Percentiles rank a stretch among this genome's conserved stretches.
These are phyloP conservation scores for Aplosporella prunicola DNA, from an alignment of 2,329 filamentous ascomycete genomes.

Conservation along the genomic window DNA sequence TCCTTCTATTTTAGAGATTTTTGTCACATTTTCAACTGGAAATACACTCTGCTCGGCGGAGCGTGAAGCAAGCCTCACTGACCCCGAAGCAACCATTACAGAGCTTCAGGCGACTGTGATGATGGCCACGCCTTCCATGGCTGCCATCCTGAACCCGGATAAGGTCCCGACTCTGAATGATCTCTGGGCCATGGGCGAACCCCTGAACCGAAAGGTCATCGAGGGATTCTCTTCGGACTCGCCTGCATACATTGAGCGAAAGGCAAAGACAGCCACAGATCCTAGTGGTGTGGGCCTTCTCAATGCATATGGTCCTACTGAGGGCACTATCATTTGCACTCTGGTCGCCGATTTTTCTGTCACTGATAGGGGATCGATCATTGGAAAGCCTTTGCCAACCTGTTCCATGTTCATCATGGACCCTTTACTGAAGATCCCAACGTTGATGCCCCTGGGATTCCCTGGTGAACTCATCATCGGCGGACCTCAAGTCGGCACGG, in stretches of 20 bases:
- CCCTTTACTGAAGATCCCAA: constrained; percentile 24
- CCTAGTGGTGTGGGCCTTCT: constrained; percentile 51
- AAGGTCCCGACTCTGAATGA: constrained; percentile 64
- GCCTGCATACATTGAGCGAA: constrained; percentile 48
- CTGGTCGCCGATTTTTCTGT: constrained; percentile 51
- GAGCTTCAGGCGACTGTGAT: constrained; percentile 62
- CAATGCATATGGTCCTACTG: constrained; percentile 76
- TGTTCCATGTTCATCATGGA: constrained; percentile 63
- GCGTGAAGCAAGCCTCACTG: constrained; percentile 64
- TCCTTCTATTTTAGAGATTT: constrained; percentile 82
- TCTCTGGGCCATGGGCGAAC: constrained; percentile 72
- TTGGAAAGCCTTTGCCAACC: constrained; percentile 66
- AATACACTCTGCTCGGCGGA: constrained; percentile 68
- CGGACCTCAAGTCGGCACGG: constrained; percentile 62
- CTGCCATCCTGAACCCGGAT: constrained; percentile 56
- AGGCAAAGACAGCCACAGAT: constrained; percentile 45
- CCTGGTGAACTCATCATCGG: constrained; percentile 66
- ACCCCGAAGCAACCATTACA: constrained; percentile 60
- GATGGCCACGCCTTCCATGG: constrained; percentile 78
- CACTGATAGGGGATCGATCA: constrained; percentile 57
- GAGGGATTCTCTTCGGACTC: constrained; percentile 16
- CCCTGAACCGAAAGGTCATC: constrained; percentile 50
- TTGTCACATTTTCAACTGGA: constrained; percentile 70
- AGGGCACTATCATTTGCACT: constrained; percentile 82
- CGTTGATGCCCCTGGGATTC: constrained; percentile 20